These are phyloP conservation scores for Xerocomus spinulosus DNA, from an alignment of 768 basidiomycete genomes.

Conservation along the genomic window DNA sequence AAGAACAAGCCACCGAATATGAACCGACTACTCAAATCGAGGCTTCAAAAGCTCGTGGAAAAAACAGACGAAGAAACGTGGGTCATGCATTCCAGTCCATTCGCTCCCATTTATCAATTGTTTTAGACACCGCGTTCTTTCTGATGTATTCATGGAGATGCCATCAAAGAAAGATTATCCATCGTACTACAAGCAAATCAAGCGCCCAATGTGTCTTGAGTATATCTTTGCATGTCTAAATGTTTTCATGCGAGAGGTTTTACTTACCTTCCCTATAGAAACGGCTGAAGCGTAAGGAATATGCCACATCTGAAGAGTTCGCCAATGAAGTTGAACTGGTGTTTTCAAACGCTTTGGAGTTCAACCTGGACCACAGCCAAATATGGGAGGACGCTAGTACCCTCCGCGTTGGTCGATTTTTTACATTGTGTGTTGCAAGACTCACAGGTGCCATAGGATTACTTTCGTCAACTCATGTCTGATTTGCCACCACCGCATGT, in stretches of 20 bases:
- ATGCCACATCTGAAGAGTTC: constrained; percentile 62
- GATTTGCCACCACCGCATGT: constrained; percentile 66
- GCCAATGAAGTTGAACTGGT: constrained; percentile 86
- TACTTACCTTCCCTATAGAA: constrained; percentile 45
- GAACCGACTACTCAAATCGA: constrained; percentile 59
- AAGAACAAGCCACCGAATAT: constrained; percentile 57
- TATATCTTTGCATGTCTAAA: constrained; percentile 61
- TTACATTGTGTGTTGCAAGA: constrained; percentile 1
- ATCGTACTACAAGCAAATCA: constrained; percentile 74
- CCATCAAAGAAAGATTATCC: constrained; percentile 79
- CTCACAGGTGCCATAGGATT: constrained; percentile 44
- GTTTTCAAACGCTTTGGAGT: constrained; percentile 82
- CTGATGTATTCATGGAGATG: constrained; percentile 78
- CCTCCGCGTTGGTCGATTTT: constrained; percentile 49
- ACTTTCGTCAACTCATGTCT: constrained; percentile 71
- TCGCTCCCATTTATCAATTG: neutral
- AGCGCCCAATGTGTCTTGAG: constrained; percentile 73
- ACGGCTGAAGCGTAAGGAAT: constrained; percentile 78
- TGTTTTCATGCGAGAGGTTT: neutral
- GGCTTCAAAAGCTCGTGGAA: constrained; percentile 67
- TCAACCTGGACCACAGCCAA: constrained; percentile 80
- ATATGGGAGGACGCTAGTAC: constrained; percentile 77
- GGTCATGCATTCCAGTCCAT: constrained; percentile 24
- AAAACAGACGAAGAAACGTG: constrained; percentile 66
- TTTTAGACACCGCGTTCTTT: constrained; percentile 59